Evolutionary conservation across 164 flowering plant species (phyloP), one percentile per base, ranked within the genome.

Genomic region (Malania oleifera): DNA sequence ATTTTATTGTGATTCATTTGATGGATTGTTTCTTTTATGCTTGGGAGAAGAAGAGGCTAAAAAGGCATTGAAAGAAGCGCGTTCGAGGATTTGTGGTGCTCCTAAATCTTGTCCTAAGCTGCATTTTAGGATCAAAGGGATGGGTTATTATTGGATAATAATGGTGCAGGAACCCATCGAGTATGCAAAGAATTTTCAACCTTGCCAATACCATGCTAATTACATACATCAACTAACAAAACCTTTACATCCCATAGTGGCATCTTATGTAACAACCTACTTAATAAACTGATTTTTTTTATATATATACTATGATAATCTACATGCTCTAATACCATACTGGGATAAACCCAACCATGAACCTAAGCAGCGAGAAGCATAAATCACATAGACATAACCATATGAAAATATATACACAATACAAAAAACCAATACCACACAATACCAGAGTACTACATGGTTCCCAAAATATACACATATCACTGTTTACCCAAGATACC

Each of bases 91-190:
- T 5, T 72, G 71, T 45, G 60, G 69, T 11, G 66, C 60, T 13
- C 72, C 67, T 41, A 66, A 71, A 4, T 58, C 54, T 0, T 40
- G 60, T 0, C 60, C 68, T 3, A 67, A 71, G 22, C 67, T 71
- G 0, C 65, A 72, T 9, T 62, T 56, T 25, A 28, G 39, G 22
- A 22, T 61, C 15, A 56, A 64, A 28, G 50, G 35, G 18, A 59
- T 66, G 60, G 69, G 64, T 1, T 66, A 59, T n/a, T 66, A 59
- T 15, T 59, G 53, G 59, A 31, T 52, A 8, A 52, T 23, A 15
- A 59, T 66, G 53, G 57, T 58, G 7, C 13, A 48, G 26, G 68
- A 64, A 18, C 48, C 18, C 23, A 28, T 57, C 28, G 62, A 57
- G 1, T 29, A 25, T 49, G 48, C 49, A n/a, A 47, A 38, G 12